Conservation (phyloP, 768 basidiomycete genomes). For the Pleurotus ostreatus region DNA sequence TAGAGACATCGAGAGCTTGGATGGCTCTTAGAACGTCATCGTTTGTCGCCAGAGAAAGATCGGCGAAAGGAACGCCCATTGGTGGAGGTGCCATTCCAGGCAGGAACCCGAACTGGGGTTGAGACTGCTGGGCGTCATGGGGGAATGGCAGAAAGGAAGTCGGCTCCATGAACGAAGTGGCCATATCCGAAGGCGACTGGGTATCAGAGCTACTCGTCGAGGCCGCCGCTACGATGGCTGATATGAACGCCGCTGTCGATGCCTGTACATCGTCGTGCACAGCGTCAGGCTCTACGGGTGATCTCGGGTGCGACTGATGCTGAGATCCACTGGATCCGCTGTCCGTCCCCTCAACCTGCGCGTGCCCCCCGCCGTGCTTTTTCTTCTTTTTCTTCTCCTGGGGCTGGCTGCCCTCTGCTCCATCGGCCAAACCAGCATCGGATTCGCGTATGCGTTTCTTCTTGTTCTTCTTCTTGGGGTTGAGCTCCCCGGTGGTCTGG, state of each 20-base stretch:
- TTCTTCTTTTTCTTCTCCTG: constrained; percentile 26
- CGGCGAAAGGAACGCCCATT: constrained; percentile 24
- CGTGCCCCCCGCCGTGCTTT: constrained; percentile 25
- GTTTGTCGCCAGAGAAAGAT: constrained; percentile 49
- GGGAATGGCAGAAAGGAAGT: constrained; percentile 21
- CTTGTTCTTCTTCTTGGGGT: constrained; percentile 31
- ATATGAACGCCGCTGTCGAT: constrained; percentile 57
- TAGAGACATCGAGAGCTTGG: constrained; percentile 70
- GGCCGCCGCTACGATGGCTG: constrained; percentile 63
- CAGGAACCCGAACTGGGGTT: neutral
- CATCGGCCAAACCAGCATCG: constrained; percentile 14
- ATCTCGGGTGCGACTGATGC: too few relatives aligned
- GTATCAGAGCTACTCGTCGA: constrained; percentile 39
- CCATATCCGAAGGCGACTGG: constrained; percentile 10
- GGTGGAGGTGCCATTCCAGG: constrained; percentile 15
- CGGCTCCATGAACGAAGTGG: constrained; percentile 9
- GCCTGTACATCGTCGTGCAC: constrained; percentile 36
- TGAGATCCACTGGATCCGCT: too few relatives aligned
- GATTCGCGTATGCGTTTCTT: constrained; percentile 31
- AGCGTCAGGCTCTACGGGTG: constrained; percentile 1
- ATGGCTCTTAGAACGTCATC: constrained; percentile 73
- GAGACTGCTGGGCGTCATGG: constrained; percentile 18
- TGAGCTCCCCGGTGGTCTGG: constrained; percentile 3
- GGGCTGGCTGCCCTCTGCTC: constrained; percentile 11
- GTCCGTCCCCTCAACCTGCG: constrained; percentile 14